Evolutionary conservation across 805 yeast species (phyloP).

Genomic region (Metschnikowia corniflorae): DNA sequence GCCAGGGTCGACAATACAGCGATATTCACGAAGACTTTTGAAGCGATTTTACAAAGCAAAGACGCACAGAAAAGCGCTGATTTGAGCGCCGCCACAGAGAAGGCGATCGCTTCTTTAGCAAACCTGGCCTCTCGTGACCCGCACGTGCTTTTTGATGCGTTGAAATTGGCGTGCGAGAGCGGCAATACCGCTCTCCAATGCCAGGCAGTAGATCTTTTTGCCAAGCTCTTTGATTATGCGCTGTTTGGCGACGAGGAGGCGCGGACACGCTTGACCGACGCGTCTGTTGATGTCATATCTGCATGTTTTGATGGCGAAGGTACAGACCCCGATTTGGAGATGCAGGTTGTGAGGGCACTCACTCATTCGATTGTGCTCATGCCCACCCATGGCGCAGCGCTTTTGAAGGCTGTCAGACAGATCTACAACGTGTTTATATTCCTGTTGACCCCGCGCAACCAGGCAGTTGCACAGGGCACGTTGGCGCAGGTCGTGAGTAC

Average conservation of each 20-base stretch:
- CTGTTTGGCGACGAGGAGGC: conserved; percentile 56
- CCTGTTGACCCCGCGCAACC: conserved; percentile 77
- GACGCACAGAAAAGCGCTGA: conserved; percentile 55
- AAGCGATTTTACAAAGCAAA: conserved; percentile 52
- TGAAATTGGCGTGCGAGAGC: conserved; percentile 71
- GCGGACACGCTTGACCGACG: conserved; percentile 63
- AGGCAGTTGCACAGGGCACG: conserved; percentile 93
- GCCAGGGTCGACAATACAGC: conserved; percentile 23
- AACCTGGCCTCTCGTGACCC: conserved; percentile 41
- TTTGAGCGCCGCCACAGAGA: conserved; percentile 35
- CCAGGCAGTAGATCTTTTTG: conserved; percentile 77
- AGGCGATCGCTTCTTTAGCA: conserved; percentile 40
- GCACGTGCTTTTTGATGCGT: conserved; percentile 68
- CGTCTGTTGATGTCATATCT: conserved; percentile 79
- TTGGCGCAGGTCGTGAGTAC: conserved; percentile 85
- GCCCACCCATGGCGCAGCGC: conserved; percentile 86
- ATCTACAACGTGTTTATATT: conserved; percentile 88
- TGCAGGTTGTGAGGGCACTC: conserved; percentile 89
- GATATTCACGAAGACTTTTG: conserved; percentile 52
- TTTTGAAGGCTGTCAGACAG: conserved; percentile 87
- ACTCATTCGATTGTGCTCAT: conserved; percentile 82
- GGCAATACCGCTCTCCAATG: conserved; percentile 62
- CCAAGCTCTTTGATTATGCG: conserved; percentile 85
- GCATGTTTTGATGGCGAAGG: conserved; percentile 89
- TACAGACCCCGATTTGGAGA: conserved; percentile 82